Evolutionary conservation across 148 eudicot genomes (phyloP).

Genomic region (Silene uniflora): DNA sequence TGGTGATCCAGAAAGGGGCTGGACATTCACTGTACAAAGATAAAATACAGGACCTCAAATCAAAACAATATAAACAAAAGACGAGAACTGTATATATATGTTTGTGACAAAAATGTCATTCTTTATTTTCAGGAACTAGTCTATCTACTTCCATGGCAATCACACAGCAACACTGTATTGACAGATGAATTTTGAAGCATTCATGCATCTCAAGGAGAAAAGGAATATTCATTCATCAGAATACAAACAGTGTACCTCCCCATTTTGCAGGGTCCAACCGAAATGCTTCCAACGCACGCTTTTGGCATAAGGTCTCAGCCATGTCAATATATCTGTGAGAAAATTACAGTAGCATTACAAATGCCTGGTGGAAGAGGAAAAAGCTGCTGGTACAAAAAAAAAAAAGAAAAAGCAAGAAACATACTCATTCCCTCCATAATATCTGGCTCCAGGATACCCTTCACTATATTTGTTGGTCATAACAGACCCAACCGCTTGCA

Average conservation of each 20-base stretch:
- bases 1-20: conserved; percentile 96
- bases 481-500: conserved; percentile 99
- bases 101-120: not conserved
- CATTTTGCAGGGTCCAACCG: conserved; percentile 97
- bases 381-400: not conserved
- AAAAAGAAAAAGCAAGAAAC: conserved; percentile 21
- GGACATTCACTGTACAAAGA: conserved; percentile 81
- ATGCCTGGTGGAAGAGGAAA: not conserved
- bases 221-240: not conserved
- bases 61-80: not conserved
- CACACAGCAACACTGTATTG: not conserved
- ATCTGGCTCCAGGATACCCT: conserved; percentile 99
- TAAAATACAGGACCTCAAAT: conserved; percentile 7
- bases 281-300: conserved; percentile 96
- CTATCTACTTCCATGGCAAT: conserved; percentile 3
- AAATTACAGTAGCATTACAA: not conserved
- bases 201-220: not conserved
- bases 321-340: conserved; percentile 78
- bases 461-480: conserved; percentile 99
- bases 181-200: not conserved
- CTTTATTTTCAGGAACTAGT: not conserved
- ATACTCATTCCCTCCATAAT: conserved; percentile 99
- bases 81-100: not conserved
- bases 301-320: conserved; percentile 96
- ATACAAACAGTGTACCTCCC: conserved; percentile 59